phyloP scores from a whole-genome alignment of 2,329 filamentous ascomycete species.

The Amylocarpus encephaloides region DNA sequence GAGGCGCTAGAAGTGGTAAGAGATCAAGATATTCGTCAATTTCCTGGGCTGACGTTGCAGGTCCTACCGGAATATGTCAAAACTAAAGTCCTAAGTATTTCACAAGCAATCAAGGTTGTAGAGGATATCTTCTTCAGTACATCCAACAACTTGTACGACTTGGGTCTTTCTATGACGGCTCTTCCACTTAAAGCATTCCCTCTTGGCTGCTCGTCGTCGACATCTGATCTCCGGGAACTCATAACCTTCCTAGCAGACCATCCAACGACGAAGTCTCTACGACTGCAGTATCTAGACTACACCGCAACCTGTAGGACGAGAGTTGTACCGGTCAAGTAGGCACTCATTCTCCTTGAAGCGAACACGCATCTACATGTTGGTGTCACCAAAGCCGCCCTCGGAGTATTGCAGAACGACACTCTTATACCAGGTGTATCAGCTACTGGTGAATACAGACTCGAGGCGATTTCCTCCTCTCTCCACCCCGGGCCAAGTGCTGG shows the following conservation, averaged over 20 bases:
- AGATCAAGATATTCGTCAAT: neutral
- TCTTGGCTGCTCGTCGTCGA: slow-evolving; percentile 18
- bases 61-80: slow-evolving; percentile 61
- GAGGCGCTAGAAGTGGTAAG: slow-evolving; percentile 61
- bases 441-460: slow-evolving; percentile 59
- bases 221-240: slow-evolving; percentile 25
- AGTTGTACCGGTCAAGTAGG: slow-evolving; percentile 58
- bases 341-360: slow-evolving; percentile 39
- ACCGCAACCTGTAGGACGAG: slow-evolving; percentile 62
- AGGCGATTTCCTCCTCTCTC: slow-evolving; percentile 60
- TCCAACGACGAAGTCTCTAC: slow-evolving; percentile 55
- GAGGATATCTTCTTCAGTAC: slow-evolving; percentile 70
- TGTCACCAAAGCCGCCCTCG: slow-evolving; percentile 58
- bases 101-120: slow-evolving; percentile 57
- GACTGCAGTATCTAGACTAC: slow-evolving; percentile 73
- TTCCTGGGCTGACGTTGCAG: slow-evolving; percentile 33
- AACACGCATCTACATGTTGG: slow-evolving; percentile 40
- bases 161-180: slow-evolving; percentile 41
- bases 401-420: slow-evolving; percentile 61
- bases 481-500: slow-evolving; percentile 50
- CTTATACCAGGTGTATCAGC: slow-evolving; percentile 47
- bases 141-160: slow-evolving; percentile 66
- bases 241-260: slow-evolving; percentile 43
- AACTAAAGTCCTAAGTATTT: slow-evolving; percentile 53
- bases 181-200: slow-evolving; percentile 15